Conservation (phyloP, 352 stramenopile species). For the Phytophthora agathidicida region DNA sequence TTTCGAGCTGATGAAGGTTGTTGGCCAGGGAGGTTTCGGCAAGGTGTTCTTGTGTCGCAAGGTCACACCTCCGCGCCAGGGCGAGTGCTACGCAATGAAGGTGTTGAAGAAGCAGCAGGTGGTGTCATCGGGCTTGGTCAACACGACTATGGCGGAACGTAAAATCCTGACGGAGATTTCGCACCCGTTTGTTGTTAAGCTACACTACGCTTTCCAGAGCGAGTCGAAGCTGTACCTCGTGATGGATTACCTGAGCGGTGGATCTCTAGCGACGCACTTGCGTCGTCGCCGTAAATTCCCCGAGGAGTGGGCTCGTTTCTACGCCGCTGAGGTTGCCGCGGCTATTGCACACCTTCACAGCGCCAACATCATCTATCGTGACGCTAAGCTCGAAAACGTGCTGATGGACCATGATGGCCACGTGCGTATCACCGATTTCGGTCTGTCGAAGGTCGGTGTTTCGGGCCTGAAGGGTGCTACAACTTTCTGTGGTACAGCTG, state of each 20-base stretch:
- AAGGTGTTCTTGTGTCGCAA: slow-evolving; percentile 99
- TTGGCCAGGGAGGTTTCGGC: slow-evolving; percentile 97
- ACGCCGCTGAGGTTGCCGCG: slow-evolving; percentile 94
- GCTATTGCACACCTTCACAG: slow-evolving; percentile 92
- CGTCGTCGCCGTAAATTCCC: slow-evolving; percentile 89
- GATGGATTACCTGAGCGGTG: slow-evolving; percentile 93
- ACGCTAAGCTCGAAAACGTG: slow-evolving; percentile 96
- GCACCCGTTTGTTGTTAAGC: slow-evolving; percentile 94
- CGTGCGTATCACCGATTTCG: slow-evolving; percentile 95
- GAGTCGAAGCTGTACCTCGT: slow-evolving; percentile 93
- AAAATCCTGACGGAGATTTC: slow-evolving; percentile 92
- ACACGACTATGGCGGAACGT: slow-evolving; percentile 94
- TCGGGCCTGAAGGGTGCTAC: slow-evolving; percentile 86
- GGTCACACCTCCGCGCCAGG: slow-evolving; percentile 85
- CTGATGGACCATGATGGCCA: slow-evolving; percentile 95
- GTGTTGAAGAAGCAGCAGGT: slow-evolving; percentile 94
- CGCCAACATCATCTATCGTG: slow-evolving; percentile 96
- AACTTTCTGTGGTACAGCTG: slow-evolving; percentile 94
- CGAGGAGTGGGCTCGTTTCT: slow-evolving; percentile 92
- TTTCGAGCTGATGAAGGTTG: slow-evolving; percentile 98
- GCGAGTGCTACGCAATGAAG: slow-evolving; percentile 99
- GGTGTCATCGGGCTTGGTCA: slow-evolving; percentile 90
- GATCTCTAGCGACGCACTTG: slow-evolving; percentile 90
- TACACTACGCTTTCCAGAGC: slow-evolving; percentile 96
- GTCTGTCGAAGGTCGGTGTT: slow-evolving; percentile 92